Percentiles rank a stretch among this genome's conserved stretches.
Evolutionary conservation across 1,139 yeast species (phyloP).

Genomic region (Nakaseomyces glabratus): DNA sequence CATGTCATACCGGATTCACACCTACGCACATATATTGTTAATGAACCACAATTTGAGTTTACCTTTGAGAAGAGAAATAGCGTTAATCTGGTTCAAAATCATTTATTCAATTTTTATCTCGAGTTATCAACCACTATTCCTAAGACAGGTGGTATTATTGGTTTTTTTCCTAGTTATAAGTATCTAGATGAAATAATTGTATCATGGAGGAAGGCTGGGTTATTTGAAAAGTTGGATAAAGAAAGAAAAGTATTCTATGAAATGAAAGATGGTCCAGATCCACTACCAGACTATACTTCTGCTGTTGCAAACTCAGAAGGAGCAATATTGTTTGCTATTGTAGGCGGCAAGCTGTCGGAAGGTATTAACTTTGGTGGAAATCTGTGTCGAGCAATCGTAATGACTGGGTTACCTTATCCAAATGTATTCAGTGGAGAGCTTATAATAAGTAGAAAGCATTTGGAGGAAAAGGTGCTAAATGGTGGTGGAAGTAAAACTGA

Average conservation of each 20-base stretch:
- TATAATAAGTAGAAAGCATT: slow-evolving; percentile 58
- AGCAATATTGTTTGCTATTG: slow-evolving; percentile 72
- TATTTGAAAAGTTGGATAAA: slow-evolving; percentile 32
- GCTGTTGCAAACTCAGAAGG: slow-evolving; percentile 36
- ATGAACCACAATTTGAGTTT: slow-evolving; percentile 46
- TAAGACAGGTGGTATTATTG: slow-evolving; percentile 52
- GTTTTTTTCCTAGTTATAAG: slow-evolving; percentile 78
- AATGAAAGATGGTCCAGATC: slow-evolving; percentile 40
- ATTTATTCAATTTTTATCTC: slow-evolving; percentile 44
- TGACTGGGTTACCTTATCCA: slow-evolving; percentile 89
- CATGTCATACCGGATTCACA: slow-evolving; percentile 75
- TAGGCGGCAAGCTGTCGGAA: slow-evolving; percentile 90
- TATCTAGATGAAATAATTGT: slow-evolving; percentile 46
- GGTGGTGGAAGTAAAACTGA: slow-evolving; percentile 24
- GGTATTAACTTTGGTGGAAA: slow-evolving; percentile 88
- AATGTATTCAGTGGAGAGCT: slow-evolving; percentile 78
- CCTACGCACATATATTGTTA: slow-evolving; percentile 50
- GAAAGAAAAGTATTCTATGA: slow-evolving; percentile 50
- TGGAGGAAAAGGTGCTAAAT: slow-evolving; percentile 39
- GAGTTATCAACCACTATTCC: slow-evolving; percentile 47
- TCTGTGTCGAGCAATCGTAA: slow-evolving; percentile 75
- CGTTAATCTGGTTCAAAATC: slow-evolving; percentile 36
- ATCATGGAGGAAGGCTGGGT: slow-evolving; percentile 41
- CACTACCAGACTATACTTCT: slow-evolving; percentile 44
- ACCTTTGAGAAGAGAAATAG: slow-evolving; percentile 57